Conservation (phyloP, 2,329 filamentous ascomycete species). For the Penicillium hordei region DNA sequence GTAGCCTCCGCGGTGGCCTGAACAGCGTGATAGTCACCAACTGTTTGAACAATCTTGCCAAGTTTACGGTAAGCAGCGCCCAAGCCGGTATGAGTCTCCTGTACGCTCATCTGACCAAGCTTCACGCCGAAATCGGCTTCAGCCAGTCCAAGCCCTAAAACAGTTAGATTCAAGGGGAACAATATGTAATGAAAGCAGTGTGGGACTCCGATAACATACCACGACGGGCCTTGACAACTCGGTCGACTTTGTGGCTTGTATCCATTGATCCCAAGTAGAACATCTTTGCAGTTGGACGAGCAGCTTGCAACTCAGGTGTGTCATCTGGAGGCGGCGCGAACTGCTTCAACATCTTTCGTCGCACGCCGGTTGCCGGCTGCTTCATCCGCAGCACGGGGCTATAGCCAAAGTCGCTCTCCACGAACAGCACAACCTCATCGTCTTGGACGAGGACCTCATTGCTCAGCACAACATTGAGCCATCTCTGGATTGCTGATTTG, state of each 20-base stretch:
- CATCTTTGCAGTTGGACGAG: conserved; percentile 85
- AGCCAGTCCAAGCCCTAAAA: conserved; percentile 76
- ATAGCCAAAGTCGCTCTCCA: conserved; percentile 99
- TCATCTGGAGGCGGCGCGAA: conserved; percentile 97
- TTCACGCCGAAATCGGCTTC: conserved; percentile 94
- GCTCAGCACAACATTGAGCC: conserved; percentile 89
- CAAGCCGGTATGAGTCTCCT: conserved; percentile 86
- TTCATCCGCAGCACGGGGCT: conserved; percentile 93
- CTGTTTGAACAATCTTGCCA: conserved; percentile 87
- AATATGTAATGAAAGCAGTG: background rate
- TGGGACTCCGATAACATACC: conserved; percentile 55
- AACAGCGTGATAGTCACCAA: conserved; percentile 92
- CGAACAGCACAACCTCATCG: conserved; percentile 95
- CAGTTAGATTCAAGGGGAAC: conserved; percentile 5
- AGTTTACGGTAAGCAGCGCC: conserved; percentile 91
- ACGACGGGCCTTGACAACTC: conserved; percentile 85
- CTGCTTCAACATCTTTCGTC: conserved; percentile 94
- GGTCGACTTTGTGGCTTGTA: conserved; percentile 93
- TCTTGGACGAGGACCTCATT: conserved; percentile 93
- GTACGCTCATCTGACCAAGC: conserved; percentile 78
- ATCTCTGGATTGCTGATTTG: conserved; percentile 86
- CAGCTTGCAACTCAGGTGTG: conserved; percentile 88
- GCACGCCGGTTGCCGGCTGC: conserved; percentile 92
- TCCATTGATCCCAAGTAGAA: conserved; percentile 97
- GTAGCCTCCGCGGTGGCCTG: conserved; percentile 96